Evolutionary conservation across 192 early-diverging fungal species (phyloP), one percentile per base, ranked within the genome.

Genomic region (Thamnidium elegans): DNA sequence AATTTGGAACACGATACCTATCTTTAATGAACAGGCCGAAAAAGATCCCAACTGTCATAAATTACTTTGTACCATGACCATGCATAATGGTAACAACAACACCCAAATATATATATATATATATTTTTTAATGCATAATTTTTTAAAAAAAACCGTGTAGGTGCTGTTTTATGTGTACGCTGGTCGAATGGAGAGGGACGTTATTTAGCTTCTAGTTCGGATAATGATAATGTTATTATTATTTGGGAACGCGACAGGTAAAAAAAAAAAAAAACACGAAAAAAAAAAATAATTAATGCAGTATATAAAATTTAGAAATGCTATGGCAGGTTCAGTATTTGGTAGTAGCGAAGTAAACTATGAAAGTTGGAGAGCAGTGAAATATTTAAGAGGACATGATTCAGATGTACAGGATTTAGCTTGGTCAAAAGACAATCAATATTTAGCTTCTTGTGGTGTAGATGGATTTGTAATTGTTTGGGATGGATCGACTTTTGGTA

Each of bases 361-460:
- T 10, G 62, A 63, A 43, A 43, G 34, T 4, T 63, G 62, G 62
- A 53, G 62, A 53, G 62, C 62, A 2, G 50, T 34, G 7, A 48
- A 63, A 7, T 63, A 63, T 17, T 23, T 63, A 15, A 50, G 62
- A 53, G 50, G 32, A 2, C 62, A 63, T 20, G 48, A 43, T 3
- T 50, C 62, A 26, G 95, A 99, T 77, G 94, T 99, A 7, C 87
- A 84, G 26, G 94, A 96, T 66, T 55, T 99, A 31, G 88, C 92
- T 0, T 99, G 97, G 97, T 93, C 97, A 23, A 85, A 86, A 17
- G 88, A 91, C 34, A 88, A 91, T 66, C 74, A 79, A 31, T 95
- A 86, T 62, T 74, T 99, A 50, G 95, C 97, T 6, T 92, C 94
- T 1, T 94, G 93, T 71, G 93, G 91, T 32, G 79, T 96, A 42